Conservation (phyloP, 257 asterid genomes). For the Echium plantagineum region DNA sequence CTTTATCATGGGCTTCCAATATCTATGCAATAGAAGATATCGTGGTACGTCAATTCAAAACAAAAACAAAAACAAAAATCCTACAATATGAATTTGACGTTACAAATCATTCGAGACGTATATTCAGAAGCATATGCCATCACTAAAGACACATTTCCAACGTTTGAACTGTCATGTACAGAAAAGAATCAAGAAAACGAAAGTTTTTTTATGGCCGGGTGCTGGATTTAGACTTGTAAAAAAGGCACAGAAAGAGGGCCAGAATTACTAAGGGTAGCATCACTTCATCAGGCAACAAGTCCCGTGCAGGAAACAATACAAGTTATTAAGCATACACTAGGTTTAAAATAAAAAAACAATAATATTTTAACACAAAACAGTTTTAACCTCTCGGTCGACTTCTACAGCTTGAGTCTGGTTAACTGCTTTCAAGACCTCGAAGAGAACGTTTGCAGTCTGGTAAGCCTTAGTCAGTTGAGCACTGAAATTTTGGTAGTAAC, state of each 20-base stretch:
- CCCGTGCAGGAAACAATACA: not conserved
- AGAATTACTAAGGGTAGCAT: not conserved
- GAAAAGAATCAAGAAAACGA: no score
- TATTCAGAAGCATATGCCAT: not conserved
- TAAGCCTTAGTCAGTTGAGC: slow-evolving; percentile 81
- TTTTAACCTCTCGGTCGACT: slow-evolving; percentile 71
- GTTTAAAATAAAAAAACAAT: not conserved
- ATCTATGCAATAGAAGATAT: slow-evolving; percentile 24
- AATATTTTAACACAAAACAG: not conserved
- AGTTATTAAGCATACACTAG: not conserved
- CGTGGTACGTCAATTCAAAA: not conserved
- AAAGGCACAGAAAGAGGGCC: not conserved
- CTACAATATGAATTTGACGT: not conserved
- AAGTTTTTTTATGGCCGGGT: no score
- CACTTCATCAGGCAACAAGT: not conserved
- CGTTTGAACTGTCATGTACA: no score
- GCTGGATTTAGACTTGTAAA: not conserved
- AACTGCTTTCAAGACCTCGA: slow-evolving; percentile 85
- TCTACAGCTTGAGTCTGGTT: slow-evolving; percentile 71
- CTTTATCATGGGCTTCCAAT: slow-evolving; percentile 73
- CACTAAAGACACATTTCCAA: no score
- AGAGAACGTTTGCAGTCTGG: slow-evolving; percentile 79
- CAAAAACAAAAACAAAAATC: not conserved
- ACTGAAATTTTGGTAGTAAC: slow-evolving; percentile 28
- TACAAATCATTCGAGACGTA: not conserved